phyloP scores from a whole-genome alignment of 75 land plant species.

The Isoetes taiwanensis region DNA sequence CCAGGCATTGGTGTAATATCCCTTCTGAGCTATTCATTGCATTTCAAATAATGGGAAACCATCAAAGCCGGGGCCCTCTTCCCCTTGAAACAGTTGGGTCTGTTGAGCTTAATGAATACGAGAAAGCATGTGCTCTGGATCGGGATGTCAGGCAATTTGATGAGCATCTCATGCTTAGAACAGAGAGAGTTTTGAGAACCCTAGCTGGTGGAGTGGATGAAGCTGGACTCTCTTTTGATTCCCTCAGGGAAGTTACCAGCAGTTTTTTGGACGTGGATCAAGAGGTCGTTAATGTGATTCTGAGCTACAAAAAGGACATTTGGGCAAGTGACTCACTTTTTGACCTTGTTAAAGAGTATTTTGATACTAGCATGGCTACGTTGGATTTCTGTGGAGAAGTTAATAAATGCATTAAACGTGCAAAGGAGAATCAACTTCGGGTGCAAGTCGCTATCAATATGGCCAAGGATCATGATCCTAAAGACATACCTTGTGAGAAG shows the following conservation, averaged over 20 bases:
- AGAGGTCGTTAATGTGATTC: slow-evolving; percentile 63
- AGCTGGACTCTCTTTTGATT: slow-evolving; percentile 48
- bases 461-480: slow-evolving; percentile 28
- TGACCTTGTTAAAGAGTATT: slow-evolving; percentile 60
- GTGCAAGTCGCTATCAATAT: slow-evolving; percentile 47
- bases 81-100: not conserved
- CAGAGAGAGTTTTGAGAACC: slow-evolving; percentile 38
- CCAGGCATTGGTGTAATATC: no score
- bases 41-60: no score
- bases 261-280: slow-evolving; percentile 65
- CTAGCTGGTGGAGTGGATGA: slow-evolving; percentile 25
- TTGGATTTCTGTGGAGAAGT: slow-evolving; percentile 66
- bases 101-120: slow-evolving; percentile 42
- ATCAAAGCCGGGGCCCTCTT: no score
- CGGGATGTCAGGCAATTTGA: slow-evolving; percentile 58
- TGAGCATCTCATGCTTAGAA: slow-evolving; percentile 31
- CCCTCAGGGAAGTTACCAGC: slow-evolving; percentile 59
- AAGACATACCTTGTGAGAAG: not conserved
- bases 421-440: slow-evolving; percentile 40
- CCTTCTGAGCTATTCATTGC: no score
- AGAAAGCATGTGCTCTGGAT: slow-evolving; percentile 48
- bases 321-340: slow-evolving; percentile 58
- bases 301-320: slow-evolving; percentile 55
- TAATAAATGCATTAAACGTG: slow-evolving; percentile 49
- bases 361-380: slow-evolving; percentile 45